phyloP scores from a whole-genome alignment of 345 rosid genomes.

The Euphorbia tirucalli region DNA sequence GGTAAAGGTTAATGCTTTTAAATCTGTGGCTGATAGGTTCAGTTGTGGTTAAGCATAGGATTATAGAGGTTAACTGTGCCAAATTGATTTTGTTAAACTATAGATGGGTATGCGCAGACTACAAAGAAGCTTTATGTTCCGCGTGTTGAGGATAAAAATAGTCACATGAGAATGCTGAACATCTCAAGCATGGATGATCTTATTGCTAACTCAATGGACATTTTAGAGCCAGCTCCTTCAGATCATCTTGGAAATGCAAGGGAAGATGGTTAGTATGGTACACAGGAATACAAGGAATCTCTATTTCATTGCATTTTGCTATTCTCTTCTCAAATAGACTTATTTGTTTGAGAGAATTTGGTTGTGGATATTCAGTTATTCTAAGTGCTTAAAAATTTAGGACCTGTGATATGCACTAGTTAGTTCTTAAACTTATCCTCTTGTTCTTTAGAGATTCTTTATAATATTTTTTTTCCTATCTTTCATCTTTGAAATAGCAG shows the following conservation, averaged over 20 bases:
- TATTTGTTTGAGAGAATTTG: not conserved
- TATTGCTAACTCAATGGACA: conserved; percentile 84
- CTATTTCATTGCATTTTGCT: not conserved
- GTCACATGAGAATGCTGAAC: conserved; percentile 84
- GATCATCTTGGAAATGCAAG: conserved; percentile 67
- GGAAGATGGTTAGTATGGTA: conserved; percentile 65
- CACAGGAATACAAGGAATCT: not conserved
- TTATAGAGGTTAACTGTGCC: not conserved
- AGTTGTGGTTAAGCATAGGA: not conserved
- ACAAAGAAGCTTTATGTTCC: conserved; percentile 83
- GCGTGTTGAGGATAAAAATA: conserved; percentile 86
- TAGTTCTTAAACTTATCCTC: not conserved
- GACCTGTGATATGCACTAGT: not conserved
- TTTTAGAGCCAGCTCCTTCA: conserved; percentile 80
- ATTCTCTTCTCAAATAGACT: no score
- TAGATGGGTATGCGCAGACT: conserved; percentile 36
- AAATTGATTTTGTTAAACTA: not conserved
- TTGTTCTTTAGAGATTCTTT: not conserved
- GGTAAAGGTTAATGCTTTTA: conserved; percentile 27
- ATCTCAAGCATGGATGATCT: conserved; percentile 71
- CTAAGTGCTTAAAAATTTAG: not conserved
- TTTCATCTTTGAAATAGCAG: not conserved
- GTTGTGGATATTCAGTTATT: not conserved
- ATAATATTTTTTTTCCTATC: not conserved
- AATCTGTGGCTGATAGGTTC: not conserved